Percentiles rank a stretch among this genome's conserved stretches.
These are phyloP conservation scores for Gyrodon lividus DNA, from an alignment of 768 basidiomycete species.

Conservation along the genomic window DNA sequence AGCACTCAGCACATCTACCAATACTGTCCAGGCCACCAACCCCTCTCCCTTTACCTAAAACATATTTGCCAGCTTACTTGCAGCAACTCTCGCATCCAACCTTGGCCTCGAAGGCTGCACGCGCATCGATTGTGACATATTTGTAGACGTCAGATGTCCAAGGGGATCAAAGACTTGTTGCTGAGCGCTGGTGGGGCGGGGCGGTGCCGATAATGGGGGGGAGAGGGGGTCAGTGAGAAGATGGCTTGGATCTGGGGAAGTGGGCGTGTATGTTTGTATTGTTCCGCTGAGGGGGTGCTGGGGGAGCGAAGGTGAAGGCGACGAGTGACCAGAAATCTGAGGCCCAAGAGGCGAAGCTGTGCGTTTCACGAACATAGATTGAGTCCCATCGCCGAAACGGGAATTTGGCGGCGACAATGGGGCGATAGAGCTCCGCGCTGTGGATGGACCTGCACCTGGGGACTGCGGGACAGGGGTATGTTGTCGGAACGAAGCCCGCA, in stretches of 20 bases:
- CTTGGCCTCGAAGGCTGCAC: conserved; percentile 69
- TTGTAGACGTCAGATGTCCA: conserved; percentile 55
- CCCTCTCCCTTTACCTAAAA: conserved; percentile 44
- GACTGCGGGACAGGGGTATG: conserved; percentile 42
- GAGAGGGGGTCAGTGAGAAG: conserved; percentile 21
- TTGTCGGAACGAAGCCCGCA: conserved; percentile 28
- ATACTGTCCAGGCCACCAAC: background rate
- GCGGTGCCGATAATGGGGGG: conserved; percentile 1
- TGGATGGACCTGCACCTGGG: conserved; percentile 57
- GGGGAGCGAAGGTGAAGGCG: conserved; percentile 31
- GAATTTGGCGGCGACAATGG: conserved; percentile 32
- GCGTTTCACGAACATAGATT: conserved; percentile 75
- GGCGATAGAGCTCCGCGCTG: conserved; percentile 17
- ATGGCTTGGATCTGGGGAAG: conserved; percentile 10
- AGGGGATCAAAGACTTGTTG: conserved; percentile 56
- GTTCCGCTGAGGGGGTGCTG: conserved; percentile 19
- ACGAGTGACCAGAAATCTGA: conserved; percentile 35
- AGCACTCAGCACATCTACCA: conserved; percentile 7
- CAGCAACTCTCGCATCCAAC: conserved; percentile 82
- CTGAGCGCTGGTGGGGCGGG: conserved; percentile 23
- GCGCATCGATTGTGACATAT: conserved; percentile 73
- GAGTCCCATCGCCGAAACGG: conserved; percentile 70
- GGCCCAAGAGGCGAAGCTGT: conserved; percentile 37
- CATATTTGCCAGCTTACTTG: conserved; percentile 89
- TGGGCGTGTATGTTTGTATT: conserved; percentile 6